phyloP scores from a whole-genome alignment of 2,329 filamentous ascomycete species.

The Curvularia lunata region DNA sequence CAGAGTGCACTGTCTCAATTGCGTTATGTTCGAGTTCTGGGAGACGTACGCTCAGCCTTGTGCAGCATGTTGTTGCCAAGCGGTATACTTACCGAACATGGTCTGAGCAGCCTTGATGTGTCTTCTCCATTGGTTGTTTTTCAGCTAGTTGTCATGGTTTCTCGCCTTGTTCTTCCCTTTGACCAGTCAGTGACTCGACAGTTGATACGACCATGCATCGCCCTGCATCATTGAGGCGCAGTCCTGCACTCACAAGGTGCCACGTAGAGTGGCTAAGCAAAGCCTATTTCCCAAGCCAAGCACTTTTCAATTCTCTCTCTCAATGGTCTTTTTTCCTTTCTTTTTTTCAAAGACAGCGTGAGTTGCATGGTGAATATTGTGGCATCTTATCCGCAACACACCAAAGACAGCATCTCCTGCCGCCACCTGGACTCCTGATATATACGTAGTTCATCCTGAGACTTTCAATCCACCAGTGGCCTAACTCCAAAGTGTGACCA shows the following conservation, averaged over 20 bases:
- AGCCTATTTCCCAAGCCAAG: not conserved
- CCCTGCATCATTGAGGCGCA: not conserved
- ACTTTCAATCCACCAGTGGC: too few species aligned
- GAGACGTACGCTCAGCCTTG: not conserved
- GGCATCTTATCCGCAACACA: too few species aligned
- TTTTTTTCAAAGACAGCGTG: not conserved
- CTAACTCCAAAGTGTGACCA: too few species aligned
- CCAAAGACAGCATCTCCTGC: not conserved
- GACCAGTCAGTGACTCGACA: not conserved
- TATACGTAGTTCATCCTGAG: too few species aligned
- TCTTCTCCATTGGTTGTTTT: not conserved
- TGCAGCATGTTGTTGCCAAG: too few species aligned
- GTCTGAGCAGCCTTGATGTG: not conserved
- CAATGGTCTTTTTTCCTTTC: not conserved
- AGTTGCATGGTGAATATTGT: too few species aligned
- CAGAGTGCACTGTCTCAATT: too few species aligned
- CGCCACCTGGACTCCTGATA: too few species aligned
- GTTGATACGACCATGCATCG: not conserved
- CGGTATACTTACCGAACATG: too few species aligned
- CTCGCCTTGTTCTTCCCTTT: not conserved
- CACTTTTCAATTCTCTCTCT: not conserved
- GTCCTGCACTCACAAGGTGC: not conserved
- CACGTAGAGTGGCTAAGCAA: not conserved
- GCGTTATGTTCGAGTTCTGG: not conserved
- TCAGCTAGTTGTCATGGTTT: not conserved